Evolutionary conservation across 495 filamentous ascomycete species (phyloP), one percentile per base, ranked within the genome.

Genomic region (Peziza echinospora): DNA sequence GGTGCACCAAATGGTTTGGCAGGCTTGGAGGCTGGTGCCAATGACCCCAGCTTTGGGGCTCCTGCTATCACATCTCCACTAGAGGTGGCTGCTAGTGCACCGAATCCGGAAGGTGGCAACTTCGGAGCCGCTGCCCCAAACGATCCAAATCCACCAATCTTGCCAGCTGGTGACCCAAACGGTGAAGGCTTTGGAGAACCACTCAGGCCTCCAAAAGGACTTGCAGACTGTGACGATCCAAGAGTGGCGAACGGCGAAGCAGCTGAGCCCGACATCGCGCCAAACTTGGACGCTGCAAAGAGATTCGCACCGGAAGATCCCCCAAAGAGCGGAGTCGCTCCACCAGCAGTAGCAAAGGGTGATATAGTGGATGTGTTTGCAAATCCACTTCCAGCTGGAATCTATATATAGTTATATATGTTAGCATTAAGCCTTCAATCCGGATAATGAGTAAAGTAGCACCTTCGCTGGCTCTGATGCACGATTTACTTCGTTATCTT

Each of bases 221-320:
- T 5, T 19, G 16, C 4, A 10, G n/a, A 19, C 5, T 22, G n/a
- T 43, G 41, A 22, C n/a, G n/a, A 21, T 3, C 42, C 48, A 16
- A 59, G 41, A 44, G 49, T 24, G 23, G 53, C 48, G 28, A 59
- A 59, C 11, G 57, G 57, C 10, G 56, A 59, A 42, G 56, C 37
- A 5, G 49, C 26, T 16, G 54, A 49, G 22, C 49, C 47, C 6
- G 56, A 47, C 37, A 58, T 30, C 5, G 52, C 34, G 26, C 72
- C 63, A 51, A 80, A 65, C 11, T 67, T 67, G 7, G 76, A 78
- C 13, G 71, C 57, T 43, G 72, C 70, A 51, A 78, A 78, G 4
- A 49, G 28, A 28, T 51, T 56, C 5, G 41, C 45, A 21, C 17
- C 21, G 41, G 41, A 21, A 24, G 41, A 13, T 21, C 17, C 41